Base-by-base conservation (phyloP, 75 land plant genomes). In the Gnetum montanum region DNA sequence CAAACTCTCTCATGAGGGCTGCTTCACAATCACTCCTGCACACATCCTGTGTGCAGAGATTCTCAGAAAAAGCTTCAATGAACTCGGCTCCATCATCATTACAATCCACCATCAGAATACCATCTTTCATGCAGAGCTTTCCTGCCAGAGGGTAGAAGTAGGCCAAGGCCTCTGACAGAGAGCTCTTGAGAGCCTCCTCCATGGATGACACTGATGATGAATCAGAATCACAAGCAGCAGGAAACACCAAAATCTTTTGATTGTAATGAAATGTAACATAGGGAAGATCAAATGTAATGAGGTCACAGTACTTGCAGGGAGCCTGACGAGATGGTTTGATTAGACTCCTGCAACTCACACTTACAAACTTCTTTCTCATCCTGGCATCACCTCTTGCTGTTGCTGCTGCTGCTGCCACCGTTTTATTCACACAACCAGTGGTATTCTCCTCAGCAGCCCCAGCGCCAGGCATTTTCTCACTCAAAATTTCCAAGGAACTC, bases 231-330 rank as follows among this genome's bases (percentile, higher is more conserved):
- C n/a, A n/a, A n/a, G n/a, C n/a, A n/a, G n/a, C n/a, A 13, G 24
- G 44, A 68, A 76, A 80, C 35, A 84, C 34, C 48, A 84, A 3
- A 29, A 84, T 34, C 72, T 80, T 79, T 55, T 76, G 84, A 68
- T 84, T 84, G 48, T 80, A 84, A 56, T 69, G 80, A 49, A 84
- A 84, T 23, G 84, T 72, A 15, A 79, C 35, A 59, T 73, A 84
- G 4, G 83, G 83, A 25, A 84, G 84, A 54, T 84, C 88, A 49
- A 84, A 80, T 22, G 88, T 80, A 36, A 59, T 52, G 40, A 83
- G 47, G 31, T 73, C 82, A 36, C 75, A 83, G 28, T 63, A 60
- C 43, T 40, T 52, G n/a, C n/a, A n/a, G n/a, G n/a, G n/a, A n/a
- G n/a, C n/a, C 22, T 43, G 52, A 29, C 63, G 78, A 3, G 60